These are phyloP conservation scores for Pythium aristosporum DNA, from an alignment of 352 stramenopile genomes.

Conservation along the genomic window DNA sequence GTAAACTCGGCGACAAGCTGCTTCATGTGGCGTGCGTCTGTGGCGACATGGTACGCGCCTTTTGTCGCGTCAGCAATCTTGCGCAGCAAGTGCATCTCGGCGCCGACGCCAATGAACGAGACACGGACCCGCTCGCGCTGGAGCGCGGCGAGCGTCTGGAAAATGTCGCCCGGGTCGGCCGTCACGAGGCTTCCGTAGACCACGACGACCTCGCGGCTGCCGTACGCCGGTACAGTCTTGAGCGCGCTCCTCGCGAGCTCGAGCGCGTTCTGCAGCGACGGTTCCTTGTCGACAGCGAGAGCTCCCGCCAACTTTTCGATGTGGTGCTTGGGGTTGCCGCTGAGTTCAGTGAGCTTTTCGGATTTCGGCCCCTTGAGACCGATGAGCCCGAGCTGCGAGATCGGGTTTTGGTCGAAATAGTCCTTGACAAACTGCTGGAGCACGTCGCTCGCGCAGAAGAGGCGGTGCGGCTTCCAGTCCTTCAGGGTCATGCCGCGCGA, in stretches of 20 bases:
- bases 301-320: conserved; percentile 73
- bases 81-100: conserved; percentile 92
- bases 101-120: conserved; percentile 92
- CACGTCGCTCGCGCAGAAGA: conserved; percentile 61
- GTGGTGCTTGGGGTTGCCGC: conserved; percentile 85
- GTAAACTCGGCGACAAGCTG: conserved; percentile 93
- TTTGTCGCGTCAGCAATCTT: conserved; percentile 89
- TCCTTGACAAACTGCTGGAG: conserved; percentile 87
- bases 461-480: conserved; percentile 85
- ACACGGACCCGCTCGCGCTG: conserved; percentile 90
- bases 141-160: conserved; percentile 90
- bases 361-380: conserved; percentile 89
- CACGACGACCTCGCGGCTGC: conserved; percentile 91
- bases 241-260: conserved; percentile 90
- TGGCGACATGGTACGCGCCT: conserved; percentile 93
- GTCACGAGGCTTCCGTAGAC: conserved; percentile 95
- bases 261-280: conserved; percentile 90
- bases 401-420: conserved; percentile 95
- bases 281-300: conserved; percentile 77
- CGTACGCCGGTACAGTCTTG: conserved; percentile 87
- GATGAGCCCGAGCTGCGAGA: conserved; percentile 90
- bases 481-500: conserved; percentile 85
- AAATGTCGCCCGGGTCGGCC: conserved; percentile 96
- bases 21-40: conserved; percentile 92
- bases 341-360: conserved; percentile 90